Conservation (phyloP, 768 basidiomycete genomes). For the Suillus subluteus region DNA sequence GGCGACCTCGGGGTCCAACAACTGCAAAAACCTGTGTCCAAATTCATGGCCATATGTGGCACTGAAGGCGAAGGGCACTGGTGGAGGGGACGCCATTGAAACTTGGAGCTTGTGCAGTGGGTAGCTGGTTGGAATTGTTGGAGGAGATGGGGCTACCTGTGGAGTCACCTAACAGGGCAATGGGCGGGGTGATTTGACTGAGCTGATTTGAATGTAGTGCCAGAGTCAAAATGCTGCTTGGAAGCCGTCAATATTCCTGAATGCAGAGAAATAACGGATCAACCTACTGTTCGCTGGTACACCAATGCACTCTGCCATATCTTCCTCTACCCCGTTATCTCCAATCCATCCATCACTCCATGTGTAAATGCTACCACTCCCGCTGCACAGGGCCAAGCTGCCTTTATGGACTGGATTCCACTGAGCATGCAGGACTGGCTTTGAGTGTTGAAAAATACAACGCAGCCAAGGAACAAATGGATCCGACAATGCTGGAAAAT, state of each 20-base stretch:
- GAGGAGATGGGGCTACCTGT: too few relatives aligned
- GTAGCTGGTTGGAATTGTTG: too few relatives aligned
- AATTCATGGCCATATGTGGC: too few relatives aligned
- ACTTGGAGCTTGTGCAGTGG: too few relatives aligned
- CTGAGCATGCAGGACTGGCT: conserved; percentile 63
- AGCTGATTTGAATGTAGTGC: too few relatives aligned
- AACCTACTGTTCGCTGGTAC: conserved; percentile 77
- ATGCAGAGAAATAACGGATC: conserved; percentile 13
- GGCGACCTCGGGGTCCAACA: too few relatives aligned
- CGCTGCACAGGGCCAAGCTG: conserved; percentile 68
- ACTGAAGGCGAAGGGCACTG: too few relatives aligned
- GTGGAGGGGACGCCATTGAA: too few relatives aligned
- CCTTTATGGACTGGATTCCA: conserved; percentile 91
- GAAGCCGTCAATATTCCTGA: conserved; percentile 6
- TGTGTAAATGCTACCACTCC: conserved; percentile 65
- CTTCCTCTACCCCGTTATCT: conserved; percentile 59
- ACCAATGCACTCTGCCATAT: conserved; percentile 90
- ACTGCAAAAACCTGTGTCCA: too few relatives aligned
- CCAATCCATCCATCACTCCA: conserved; percentile 86
- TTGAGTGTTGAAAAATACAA: conserved; percentile 66
- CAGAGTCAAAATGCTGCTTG: too few relatives aligned
- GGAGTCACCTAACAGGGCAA: too few relatives aligned
- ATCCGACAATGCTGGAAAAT: conserved; percentile 66
- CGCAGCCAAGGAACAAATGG: conserved; percentile 63
- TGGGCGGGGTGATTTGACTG: too few relatives aligned